Conservation (phyloP, 768 basidiomycete species). For the Tylopilus vinaceipallidus region DNA sequence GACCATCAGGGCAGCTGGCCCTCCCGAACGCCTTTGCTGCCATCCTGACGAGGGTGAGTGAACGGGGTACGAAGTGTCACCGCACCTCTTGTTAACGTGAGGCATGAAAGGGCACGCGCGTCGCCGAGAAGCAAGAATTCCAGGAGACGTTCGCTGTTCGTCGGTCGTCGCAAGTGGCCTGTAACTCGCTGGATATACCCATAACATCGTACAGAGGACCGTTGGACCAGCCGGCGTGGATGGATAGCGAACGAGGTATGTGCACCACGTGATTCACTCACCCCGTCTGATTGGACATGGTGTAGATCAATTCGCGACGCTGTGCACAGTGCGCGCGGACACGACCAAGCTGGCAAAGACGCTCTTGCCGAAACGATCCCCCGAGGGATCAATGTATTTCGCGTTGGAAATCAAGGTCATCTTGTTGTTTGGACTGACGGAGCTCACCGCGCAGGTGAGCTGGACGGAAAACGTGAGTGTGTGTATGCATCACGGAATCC, state of each 20-base stretch:
- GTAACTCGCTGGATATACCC: conserved; percentile 18
- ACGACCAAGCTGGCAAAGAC: conserved; percentile 29
- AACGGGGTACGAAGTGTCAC: not conserved
- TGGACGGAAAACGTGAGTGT: conserved; percentile 49
- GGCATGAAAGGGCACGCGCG: conserved; percentile 40
- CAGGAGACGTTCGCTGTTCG: conserved; percentile 35
- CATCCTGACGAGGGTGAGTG: conserved; percentile 41
- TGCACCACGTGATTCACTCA: not conserved
- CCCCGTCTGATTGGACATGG: not conserved
- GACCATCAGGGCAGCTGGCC: conserved; percentile 37
- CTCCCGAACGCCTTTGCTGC: conserved; percentile 42
- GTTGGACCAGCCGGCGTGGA: conserved; percentile 30
- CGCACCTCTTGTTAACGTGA: not conserved
- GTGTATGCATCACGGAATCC: conserved; percentile 12
- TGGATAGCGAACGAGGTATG: conserved; percentile 34
- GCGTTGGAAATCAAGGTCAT: conserved; percentile 36
- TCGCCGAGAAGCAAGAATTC: conserved; percentile 46
- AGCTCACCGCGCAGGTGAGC: conserved; percentile 49
- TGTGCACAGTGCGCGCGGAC: conserved; percentile 37
- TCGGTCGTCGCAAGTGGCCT: conserved; percentile 22
- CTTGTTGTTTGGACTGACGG: conserved; percentile 51
- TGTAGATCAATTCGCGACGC: conserved; percentile 34
- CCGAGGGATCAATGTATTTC: conserved; percentile 26
- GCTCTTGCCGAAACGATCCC: conserved; percentile 18
- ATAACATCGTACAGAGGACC: conserved; percentile 35